Evolutionary conservation across 805 yeast species (phyloP), one percentile per base, ranked within the genome.

Genomic region (Grigorovia jiainica): DNA sequence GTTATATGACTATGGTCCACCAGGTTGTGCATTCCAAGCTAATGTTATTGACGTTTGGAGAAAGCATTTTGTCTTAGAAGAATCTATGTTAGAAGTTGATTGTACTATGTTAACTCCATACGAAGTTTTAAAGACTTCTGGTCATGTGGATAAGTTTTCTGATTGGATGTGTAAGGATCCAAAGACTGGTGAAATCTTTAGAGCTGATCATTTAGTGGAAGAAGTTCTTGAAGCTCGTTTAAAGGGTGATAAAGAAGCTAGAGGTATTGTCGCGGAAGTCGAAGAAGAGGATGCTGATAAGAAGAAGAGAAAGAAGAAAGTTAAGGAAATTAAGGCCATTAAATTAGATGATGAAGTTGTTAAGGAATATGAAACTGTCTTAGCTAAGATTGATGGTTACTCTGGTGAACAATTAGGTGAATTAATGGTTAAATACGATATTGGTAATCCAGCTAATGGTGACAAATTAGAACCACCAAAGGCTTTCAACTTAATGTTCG

Each of bases 161-260:
- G 99, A 92, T 66, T 92, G 95, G 96, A 92, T 92, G 98, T 87
- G 96, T 67, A 80, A 84, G 58, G 99, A 92, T 66, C 71, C 79
- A 58, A 85, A 85, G 63, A 85, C 96, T 33, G 98, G 98, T 52
- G 99, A 92, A 70, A 92, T 92, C 54, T 92, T 92, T 73, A 78
- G 99, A 68, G 97, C 97, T 41, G 99, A 92, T 66, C 99, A 92
- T 66, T 72, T 92, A 56, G 95, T 92, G 39, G 99, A 92, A 70
- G 98, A 92, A 70, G 98, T 94, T 10, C 71, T 92, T 54, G 99
- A 92, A 71, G 75, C 95, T 45, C 79, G 98, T 64, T 75, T 92
- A 65, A 92, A 90, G 68, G 99, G 99, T 57, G 95, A 92, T 70
- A 80, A 85, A 67, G 90, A 86, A 59, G 98, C 98, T 39, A 82